Percentiles rank a stretch among this genome's conserved stretches.
phyloP scores from a whole-genome alignment of 108 stramenopile species.

The Nitzschia inconspicua region DNA sequence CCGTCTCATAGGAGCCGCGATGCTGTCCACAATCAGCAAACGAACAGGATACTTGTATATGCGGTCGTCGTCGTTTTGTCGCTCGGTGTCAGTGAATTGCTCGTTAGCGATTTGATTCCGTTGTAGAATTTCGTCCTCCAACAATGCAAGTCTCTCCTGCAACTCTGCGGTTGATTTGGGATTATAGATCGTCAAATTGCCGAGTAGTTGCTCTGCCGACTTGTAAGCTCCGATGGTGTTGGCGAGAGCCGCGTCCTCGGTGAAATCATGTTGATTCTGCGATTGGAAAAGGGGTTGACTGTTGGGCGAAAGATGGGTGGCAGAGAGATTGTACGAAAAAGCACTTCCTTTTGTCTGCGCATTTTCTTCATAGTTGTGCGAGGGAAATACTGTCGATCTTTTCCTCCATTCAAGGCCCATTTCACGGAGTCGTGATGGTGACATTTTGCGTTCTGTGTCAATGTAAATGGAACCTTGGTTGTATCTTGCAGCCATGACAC shows the following conservation, averaged over 20 bases:
- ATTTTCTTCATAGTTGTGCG: too few relatives aligned
- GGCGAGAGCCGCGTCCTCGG: too few relatives aligned
- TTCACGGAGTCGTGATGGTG: constrained; percentile 54
- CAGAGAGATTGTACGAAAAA: background rate
- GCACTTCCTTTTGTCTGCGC: too few relatives aligned
- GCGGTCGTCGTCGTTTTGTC: background rate
- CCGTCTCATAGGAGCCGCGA: constrained; percentile 72
- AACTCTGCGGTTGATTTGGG: constrained; percentile 54
- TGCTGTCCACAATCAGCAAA: constrained; percentile 77
- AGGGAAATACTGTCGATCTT: too few relatives aligned
- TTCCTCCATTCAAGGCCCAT: constrained; percentile 35
- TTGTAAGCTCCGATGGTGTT: constrained; percentile 2
- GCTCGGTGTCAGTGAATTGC: background rate
- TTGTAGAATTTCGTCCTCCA: constrained; percentile 62
- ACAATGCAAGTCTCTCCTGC: constrained; percentile 28
- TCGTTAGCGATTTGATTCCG: constrained; percentile 36
- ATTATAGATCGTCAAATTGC: constrained; percentile 64
- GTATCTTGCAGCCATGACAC: constrained; percentile 53
- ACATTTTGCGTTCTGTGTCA: constrained; percentile 81
- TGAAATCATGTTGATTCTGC: too few relatives aligned
- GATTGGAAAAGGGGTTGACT: too few relatives aligned
- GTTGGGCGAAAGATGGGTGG: too few relatives aligned
- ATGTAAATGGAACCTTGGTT: constrained; percentile 68
- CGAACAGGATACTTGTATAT: constrained; percentile 48
- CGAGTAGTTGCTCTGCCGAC: constrained; percentile 37